phyloP scores from a whole-genome alignment of 441 rosid species.

The Gossypium lobatum region DNA sequence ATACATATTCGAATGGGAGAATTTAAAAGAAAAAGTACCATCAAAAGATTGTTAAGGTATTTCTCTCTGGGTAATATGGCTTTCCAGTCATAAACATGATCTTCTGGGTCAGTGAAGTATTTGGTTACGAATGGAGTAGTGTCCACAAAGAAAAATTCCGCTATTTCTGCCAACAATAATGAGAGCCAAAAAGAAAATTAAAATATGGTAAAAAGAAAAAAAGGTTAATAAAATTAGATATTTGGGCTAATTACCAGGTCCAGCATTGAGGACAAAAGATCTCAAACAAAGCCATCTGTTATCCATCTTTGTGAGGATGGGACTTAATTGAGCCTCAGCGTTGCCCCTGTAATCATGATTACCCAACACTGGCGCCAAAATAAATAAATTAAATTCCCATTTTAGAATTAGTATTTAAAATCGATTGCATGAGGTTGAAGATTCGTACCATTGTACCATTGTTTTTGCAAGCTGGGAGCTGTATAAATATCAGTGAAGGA shows the following conservation, averaged over 20 bases:
- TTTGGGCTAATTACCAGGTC: constrained; percentile 14
- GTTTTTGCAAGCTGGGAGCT: constrained; percentile 53
- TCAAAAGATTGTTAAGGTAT: constrained; percentile 16
- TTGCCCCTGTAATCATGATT: constrained; percentile 67
- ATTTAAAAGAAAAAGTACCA: constrained; percentile 13
- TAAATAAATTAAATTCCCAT: no score
- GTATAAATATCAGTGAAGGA: constrained; percentile 51
- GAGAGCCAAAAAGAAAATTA: background rate
- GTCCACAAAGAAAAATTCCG: constrained; percentile 47
- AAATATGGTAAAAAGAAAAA: background rate
- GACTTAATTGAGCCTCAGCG: constrained; percentile 46
- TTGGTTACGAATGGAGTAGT: constrained; percentile 44
- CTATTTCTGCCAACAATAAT: constrained; percentile 26
- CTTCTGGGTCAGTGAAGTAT: constrained; percentile 27
- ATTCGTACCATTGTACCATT: constrained; percentile 49
- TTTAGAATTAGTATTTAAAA: background rate
- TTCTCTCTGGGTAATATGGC: constrained; percentile 20
- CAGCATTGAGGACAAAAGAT: constrained; percentile 45
- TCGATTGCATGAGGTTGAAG: background rate
- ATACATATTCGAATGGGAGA: background rate
- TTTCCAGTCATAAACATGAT: constrained; percentile 45
- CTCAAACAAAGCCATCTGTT: constrained; percentile 63
- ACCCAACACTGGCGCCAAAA: constrained; percentile 37
- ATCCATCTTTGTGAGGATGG: constrained; percentile 38
- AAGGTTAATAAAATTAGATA: background rate